These are phyloP conservation scores for Haberlea rhodopensis DNA, from an alignment of 257 asterid species.

Conservation along the genomic window DNA sequence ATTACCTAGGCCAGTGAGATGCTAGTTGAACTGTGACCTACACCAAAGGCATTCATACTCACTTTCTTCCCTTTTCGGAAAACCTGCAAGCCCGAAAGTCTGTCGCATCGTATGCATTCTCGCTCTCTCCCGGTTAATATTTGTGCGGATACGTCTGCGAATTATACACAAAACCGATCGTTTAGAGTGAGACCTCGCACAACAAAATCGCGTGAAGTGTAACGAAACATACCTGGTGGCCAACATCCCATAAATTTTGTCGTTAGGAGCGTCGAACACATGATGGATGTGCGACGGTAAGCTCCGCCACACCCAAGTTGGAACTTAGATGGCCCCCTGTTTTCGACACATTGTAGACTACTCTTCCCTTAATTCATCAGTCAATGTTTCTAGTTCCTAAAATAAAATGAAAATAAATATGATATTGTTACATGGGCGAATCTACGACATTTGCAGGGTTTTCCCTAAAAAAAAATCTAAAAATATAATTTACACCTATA, in stretches of 20 bases:
- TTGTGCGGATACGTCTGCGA: conserved; percentile 61
- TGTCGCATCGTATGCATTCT: conserved; percentile 62
- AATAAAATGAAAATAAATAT: no score
- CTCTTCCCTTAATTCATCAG: conserved; percentile 62
- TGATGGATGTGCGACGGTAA: conserved; percentile 76
- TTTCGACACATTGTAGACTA: conserved; percentile 57
- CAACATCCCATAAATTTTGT: conserved; percentile 81
- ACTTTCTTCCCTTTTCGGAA: conserved; percentile 69
- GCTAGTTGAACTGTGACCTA: conserved; percentile 74
- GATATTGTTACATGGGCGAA: no score
- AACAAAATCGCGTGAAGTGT: not conserved
- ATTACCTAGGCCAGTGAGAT: conserved; percentile 64
- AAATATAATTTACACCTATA: no score
- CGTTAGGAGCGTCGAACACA: conserved; percentile 61
- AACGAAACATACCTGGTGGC: conserved; percentile 54
- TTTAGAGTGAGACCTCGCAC: no score
- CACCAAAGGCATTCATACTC: conserved; percentile 71
- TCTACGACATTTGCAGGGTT: no score
- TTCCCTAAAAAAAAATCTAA: no score
- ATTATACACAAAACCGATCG: not conserved
- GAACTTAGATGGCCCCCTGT: conserved; percentile 72
- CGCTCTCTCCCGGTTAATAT: conserved; percentile 72
- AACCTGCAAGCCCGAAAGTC: conserved; percentile 65
- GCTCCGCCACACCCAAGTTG: conserved; percentile 63
- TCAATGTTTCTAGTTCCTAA: conserved; percentile 51